Base-by-base conservation (phyloP, 2,329 filamentous ascomycete species). In the Colletotrichum australisinense region DNA sequence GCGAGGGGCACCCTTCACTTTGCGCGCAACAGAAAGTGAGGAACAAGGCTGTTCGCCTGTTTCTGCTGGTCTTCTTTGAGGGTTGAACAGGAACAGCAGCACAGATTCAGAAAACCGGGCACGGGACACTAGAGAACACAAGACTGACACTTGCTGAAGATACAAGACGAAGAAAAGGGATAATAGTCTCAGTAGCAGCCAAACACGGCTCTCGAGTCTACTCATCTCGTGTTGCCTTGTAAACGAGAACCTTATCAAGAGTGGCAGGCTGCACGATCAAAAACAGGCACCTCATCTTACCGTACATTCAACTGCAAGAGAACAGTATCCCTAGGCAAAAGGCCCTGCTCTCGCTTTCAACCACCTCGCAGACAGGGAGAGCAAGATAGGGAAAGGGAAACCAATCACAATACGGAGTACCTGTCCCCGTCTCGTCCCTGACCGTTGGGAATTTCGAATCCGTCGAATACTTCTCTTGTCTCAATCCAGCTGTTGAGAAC, bases 351-450 rank as follows among this genome's bases (percentile, higher is more conserved):
- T 38, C 46, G 38, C 42, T 24, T 63, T 52, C 26, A 59, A 58
- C 60, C 38, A 42, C 14, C 35, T 38, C 35, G 14, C 35, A 38
- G 22, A 22, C 53, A 59, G 65, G 65, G 65, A 63, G 52, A 28
- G 19, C 42, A 49, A 16, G 52, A 14, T 22, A 69, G 30, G 30
- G 16, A 32, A 32, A 63, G 42, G 55, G 53, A 52, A n/a, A 28
- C 57, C 57, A 58, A 72, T 68, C 69, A 72, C 32, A 52, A n/a
- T 28, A n/a, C n/a, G n/a, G n/a, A n/a, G n/a, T n/a, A 42, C 22
- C 38, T 52, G 69, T 42, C 69, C 42, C 30, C 28, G 57, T 46
- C 69, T 35, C 26, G 28, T 28, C 52, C 22, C 26, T 28, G n/a
- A 63, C 38, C 19, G 26, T 63, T 32, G 52, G 24, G 52, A 55